Base-by-base conservation (phyloP, 1,284 basidiomycete genomes). In the Calocybe gambosa region DNA sequence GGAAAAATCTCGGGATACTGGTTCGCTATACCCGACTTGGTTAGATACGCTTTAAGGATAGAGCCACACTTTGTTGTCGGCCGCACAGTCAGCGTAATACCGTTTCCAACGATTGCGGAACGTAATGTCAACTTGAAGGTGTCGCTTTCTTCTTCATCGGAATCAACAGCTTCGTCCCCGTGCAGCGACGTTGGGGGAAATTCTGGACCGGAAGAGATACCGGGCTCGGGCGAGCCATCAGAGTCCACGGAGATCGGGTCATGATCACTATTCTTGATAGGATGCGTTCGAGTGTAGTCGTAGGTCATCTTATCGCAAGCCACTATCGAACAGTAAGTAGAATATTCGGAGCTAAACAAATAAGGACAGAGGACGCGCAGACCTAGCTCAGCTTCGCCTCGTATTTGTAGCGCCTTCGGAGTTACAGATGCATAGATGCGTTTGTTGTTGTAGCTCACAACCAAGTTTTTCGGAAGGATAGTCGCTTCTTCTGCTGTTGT, bases 51-150 rank as follows among this genome's bases (percentile, higher is more conserved):
- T 55, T 76, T 76, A 28, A 89, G 75, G 49, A 88, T 82, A 0
- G 81, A 76, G 6, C 78, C 78, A 48, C 86, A 88, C 49, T 77
- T 86, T 10, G 86, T 85, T 12, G 82, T 82, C 2, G 77, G 74
- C 5, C 85, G 80, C 5, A 89, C 86, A 2, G 73, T 82, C 21
- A 89, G 68, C 0, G 71, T 70, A 42, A 88, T 71, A 28, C 77
- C 72, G 3, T 76, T 78, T 2, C 42, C 37, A 7, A 71, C 74
- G 19, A 64, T 56, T 5, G 64, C 65, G 2, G 83, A 84, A 15
- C 82, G 82, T 4, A 89, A 56, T 16, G 74, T 67, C 19, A 89
- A 68, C 52, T 78, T 85, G 65, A 88, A 75, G 33, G 69, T 82
- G 31, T 69, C 70, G 21, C 64, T 71, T 44, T 69, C 69, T 1